Percentiles rank a stretch among this genome's conserved stretches.
phyloP scores from a whole-genome alignment of 2,329 filamentous ascomycete genomes.

The Pyricularia grisea region DNA sequence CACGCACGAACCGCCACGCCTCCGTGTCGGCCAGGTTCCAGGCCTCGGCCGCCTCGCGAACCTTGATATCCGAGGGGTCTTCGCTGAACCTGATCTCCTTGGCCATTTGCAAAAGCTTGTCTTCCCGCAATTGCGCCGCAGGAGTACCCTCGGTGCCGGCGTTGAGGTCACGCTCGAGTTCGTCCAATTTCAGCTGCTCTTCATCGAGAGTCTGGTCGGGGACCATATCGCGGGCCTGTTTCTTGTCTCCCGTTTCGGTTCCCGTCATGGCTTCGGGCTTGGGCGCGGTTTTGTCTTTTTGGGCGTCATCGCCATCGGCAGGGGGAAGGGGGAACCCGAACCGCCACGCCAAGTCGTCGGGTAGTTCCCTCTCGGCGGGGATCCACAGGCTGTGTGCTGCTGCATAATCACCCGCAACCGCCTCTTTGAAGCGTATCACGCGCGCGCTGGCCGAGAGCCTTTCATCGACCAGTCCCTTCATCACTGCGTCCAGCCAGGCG shows the following conservation, averaged over 20 bases:
- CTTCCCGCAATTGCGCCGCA: slow-evolving; percentile 28
- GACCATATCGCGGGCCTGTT: background rate
- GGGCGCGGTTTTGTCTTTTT: slow-evolving; percentile 47
- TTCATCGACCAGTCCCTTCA: slow-evolving; percentile 56
- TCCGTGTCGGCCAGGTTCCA: slow-evolving; percentile 68
- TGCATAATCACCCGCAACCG: slow-evolving; percentile 60
- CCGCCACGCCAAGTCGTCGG: slow-evolving; percentile 74
- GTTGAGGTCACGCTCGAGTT: slow-evolving; percentile 27
- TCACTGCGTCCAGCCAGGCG: slow-evolving; percentile 65
- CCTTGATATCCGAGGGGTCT: slow-evolving; percentile 29
- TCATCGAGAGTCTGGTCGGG: slow-evolving; percentile 29
- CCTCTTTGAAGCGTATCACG: slow-evolving; percentile 69
- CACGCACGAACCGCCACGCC: slow-evolving; percentile 65
- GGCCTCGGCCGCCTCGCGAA: slow-evolving; percentile 49
- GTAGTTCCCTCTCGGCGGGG: slow-evolving; percentile 55
- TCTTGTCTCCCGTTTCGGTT: slow-evolving; percentile 23
- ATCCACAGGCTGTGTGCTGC: slow-evolving; percentile 68
- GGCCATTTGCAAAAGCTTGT: slow-evolving; percentile 35
- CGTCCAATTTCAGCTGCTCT: slow-evolving; percentile 26
- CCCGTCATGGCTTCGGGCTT: slow-evolving; percentile 31
- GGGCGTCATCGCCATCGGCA: slow-evolving; percentile 36
- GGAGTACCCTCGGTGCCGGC: slow-evolving; percentile 26
- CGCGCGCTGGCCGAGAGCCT: slow-evolving; percentile 55
- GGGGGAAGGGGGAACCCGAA: slow-evolving; percentile 67
- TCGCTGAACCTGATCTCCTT: slow-evolving; percentile 34